Evolutionary conservation across 2,329 filamentous ascomycete genomes (phyloP).

Genomic region (Aspergillus sp.): DNA sequence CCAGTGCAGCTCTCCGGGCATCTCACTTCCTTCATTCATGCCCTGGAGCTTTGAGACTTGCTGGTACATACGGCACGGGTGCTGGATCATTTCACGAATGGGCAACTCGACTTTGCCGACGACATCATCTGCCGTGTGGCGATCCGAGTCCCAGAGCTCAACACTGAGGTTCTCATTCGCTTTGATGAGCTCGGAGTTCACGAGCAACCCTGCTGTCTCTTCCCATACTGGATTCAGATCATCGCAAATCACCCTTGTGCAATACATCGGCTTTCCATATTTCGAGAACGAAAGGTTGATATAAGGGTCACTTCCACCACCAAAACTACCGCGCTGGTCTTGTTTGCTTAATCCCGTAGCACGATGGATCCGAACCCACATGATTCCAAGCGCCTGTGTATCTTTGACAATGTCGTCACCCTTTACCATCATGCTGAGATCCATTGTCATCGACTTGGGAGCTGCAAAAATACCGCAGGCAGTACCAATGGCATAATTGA

Average conservation of each 20-base stretch:
- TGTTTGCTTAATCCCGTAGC: slow-evolving; percentile 88
- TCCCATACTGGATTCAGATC: slow-evolving; percentile 92
- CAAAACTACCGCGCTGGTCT: slow-evolving; percentile 75
- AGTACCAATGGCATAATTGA: slow-evolving; percentile 89
- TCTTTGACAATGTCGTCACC: slow-evolving; percentile 90
- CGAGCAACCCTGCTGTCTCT: slow-evolving; percentile 79
- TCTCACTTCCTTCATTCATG: slow-evolving; percentile 77
- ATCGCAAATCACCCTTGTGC: slow-evolving; percentile 92
- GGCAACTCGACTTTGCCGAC: slow-evolving; percentile 93
- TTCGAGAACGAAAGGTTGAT: slow-evolving; percentile 95
- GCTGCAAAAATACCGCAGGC: slow-evolving; percentile 90
- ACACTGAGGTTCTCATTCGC: slow-evolving; percentile 90
- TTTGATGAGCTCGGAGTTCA: slow-evolving; percentile 87
- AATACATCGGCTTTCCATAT: slow-evolving; percentile 97
- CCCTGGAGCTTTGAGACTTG: slow-evolving; percentile 81
- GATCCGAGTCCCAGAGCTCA: slow-evolving; percentile 94
- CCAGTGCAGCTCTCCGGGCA: slow-evolving; percentile 95
- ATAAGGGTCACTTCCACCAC: slow-evolving; percentile 91
- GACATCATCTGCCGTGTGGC: slow-evolving; percentile 88
- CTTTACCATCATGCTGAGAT: slow-evolving; percentile 84
- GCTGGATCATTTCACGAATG: slow-evolving; percentile 91
- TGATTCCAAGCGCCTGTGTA: slow-evolving; percentile 77
- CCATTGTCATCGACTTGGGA: slow-evolving; percentile 89
- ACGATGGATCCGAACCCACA: slow-evolving; percentile 89
- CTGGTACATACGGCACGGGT: slow-evolving; percentile 89